Evolutionary conservation across 176 grass and related monocot genomes (phyloP).

Genomic region (Hsuehochloa calcarea): DNA sequence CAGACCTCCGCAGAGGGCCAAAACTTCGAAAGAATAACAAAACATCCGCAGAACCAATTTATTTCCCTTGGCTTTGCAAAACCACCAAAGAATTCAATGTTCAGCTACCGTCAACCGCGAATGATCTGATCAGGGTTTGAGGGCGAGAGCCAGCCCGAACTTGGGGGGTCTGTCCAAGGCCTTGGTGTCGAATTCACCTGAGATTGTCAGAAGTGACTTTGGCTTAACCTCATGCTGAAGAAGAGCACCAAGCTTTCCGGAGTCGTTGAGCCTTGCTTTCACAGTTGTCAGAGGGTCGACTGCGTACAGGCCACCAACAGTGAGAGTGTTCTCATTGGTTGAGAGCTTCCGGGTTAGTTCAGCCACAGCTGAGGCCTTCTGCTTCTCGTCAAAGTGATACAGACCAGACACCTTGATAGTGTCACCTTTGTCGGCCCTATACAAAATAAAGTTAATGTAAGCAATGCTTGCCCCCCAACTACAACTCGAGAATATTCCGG

Average conservation of each 20-base stretch:
- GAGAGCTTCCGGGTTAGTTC: slow-evolving; percentile 83
- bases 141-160: slow-evolving; percentile 68
- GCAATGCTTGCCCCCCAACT: background rate
- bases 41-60: slow-evolving; percentile 41
- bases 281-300: slow-evolving; percentile 67
- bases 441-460: slow-evolving; percentile 18
- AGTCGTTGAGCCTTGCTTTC: slow-evolving; percentile 79
- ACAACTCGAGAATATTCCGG: background rate
- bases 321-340: slow-evolving; percentile 74
- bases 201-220: slow-evolving; percentile 84
- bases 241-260: slow-evolving; percentile 76
- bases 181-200: slow-evolving; percentile 93
- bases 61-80: slow-evolving; percentile 48
- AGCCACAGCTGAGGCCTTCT: slow-evolving; percentile 64
- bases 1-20: slow-evolving; percentile 23
- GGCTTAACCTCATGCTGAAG: slow-evolving; percentile 87
- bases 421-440: slow-evolving; percentile 85
- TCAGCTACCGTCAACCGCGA: slow-evolving; percentile 6
- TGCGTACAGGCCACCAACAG: slow-evolving; percentile 63
- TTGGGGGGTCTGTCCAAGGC: slow-evolving; percentile 81
- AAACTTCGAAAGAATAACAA: slow-evolving; percentile 34
- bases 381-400: slow-evolving; percentile 72
- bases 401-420: slow-evolving; percentile 79
- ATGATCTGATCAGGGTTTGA: slow-evolving; percentile 68
- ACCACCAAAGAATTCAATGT: slow-evolving; percentile 48